These are phyloP conservation scores for Leccinum solheimii DNA, from an alignment of 1,284 basidiomycete genomes.

Conservation along the genomic window DNA sequence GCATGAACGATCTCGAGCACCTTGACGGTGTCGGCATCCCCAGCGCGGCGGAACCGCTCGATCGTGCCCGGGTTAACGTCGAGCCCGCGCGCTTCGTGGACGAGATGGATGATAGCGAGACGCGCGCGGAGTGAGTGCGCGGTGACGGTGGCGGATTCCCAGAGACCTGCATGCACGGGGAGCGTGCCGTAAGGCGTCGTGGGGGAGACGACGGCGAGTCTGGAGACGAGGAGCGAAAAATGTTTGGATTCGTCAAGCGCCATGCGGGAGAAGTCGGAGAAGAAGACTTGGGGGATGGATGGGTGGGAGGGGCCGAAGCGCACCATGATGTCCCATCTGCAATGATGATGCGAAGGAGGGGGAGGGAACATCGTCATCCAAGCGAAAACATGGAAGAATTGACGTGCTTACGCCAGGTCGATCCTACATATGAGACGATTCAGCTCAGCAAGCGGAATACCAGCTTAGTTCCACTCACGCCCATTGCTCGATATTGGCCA, in stretches of 20 bases:
- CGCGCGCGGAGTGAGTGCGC: neutral
- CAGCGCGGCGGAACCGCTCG: conserved; percentile 1
- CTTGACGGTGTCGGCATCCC: neutral
- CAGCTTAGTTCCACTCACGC: neutral
- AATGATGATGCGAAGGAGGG: neutral
- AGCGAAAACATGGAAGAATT: neutral
- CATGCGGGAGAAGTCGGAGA: neutral
- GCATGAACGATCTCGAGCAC: neutral
- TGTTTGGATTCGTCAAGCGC: neutral
- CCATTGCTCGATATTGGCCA: neutral
- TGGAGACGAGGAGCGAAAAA: neutral
- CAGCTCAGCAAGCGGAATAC: neutral
- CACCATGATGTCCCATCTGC: conserved; percentile 2
- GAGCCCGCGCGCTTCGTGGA: neutral
- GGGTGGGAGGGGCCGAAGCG: neutral
- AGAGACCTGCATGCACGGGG: neutral
- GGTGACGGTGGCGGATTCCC: neutral
- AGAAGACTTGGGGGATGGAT: neutral
- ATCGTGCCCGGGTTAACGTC: conserved; percentile 1
- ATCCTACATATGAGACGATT: neutral
- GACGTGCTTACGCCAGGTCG: neutral
- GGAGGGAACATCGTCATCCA: no score
- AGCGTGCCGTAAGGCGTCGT: neutral
- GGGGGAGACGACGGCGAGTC: neutral
- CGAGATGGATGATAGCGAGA: neutral